phyloP scores from a whole-genome alignment of 2,329 filamentous ascomycete genomes.

The Amylocarpus encephaloides region DNA sequence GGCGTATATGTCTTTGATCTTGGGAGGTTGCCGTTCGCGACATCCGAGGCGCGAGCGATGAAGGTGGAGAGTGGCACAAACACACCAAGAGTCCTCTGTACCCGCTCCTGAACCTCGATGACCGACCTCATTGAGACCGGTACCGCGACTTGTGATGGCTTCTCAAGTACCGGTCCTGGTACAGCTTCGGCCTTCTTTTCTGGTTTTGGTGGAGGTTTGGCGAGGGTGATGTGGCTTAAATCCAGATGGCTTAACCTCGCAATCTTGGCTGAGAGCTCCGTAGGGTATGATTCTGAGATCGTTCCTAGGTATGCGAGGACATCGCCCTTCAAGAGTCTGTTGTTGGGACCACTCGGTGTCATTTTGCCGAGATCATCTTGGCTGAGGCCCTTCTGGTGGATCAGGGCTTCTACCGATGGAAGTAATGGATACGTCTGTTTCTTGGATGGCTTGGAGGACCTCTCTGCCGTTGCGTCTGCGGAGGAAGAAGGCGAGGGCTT shows the following conservation, averaged over 20 bases:
- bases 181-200: constrained; percentile 35
- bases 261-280: constrained; percentile 63
- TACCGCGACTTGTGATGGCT: constrained; percentile 56
- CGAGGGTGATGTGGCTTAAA: constrained; percentile 89
- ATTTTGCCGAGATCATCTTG: constrained; percentile 74
- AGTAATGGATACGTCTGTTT: constrained; percentile 67
- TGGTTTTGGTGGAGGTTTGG: constrained; percentile 38
- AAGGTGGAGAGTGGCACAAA: constrained; percentile 81
- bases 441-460: constrained; percentile 43
- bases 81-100: constrained; percentile 71
- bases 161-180: constrained; percentile 39
- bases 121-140: constrained; percentile 75
- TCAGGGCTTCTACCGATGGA: constrained; percentile 77
- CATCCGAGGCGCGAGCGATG: constrained; percentile 73
- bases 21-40: constrained; percentile 85
- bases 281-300: constrained; percentile 66
- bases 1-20: constrained; percentile 56
- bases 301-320: constrained; percentile 82
- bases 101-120: constrained; percentile 71
- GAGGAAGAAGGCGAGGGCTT: constrained; percentile 12
- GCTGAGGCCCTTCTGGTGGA: constrained; percentile 72
- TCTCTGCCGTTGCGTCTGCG: constrained; percentile 31
- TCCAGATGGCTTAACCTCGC: constrained; percentile 77
- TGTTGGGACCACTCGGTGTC: constrained; percentile 78
- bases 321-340: constrained; percentile 89